phyloP scores from a whole-genome alignment of 306 rosid species.

The Vigna unguiculata region DNA sequence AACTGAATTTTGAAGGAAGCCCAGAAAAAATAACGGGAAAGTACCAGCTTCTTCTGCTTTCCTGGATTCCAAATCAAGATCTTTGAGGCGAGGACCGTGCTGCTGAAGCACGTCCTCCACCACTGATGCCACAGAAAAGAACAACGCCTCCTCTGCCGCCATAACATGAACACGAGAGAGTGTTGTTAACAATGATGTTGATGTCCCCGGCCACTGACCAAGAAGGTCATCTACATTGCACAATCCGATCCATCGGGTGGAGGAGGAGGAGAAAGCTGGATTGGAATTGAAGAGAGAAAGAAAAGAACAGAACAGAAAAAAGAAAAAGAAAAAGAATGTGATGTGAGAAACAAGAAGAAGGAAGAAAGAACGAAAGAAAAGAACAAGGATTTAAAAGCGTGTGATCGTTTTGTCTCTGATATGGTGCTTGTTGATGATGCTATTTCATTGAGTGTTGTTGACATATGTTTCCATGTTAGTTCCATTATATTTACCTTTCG shows the following conservation, averaged over 20 bases:
- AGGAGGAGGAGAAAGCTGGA: constrained; percentile 34
- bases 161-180: constrained; percentile 9
- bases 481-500: constrained; percentile 55
- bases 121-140: constrained; percentile 82
- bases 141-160: constrained; percentile 52
- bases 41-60: constrained; percentile 93
- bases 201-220: constrained; percentile 19
- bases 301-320: too few species aligned
- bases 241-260: constrained; percentile 16
- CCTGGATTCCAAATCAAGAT: constrained; percentile 82
- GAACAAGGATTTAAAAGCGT: constrained; percentile 14
- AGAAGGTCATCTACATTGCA: constrained; percentile 41
- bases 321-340: constrained; percentile 14
- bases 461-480: constrained; percentile 67
- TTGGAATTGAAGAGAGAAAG: neutral
- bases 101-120: constrained; percentile 94
- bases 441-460: constrained; percentile 47
- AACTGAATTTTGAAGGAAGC: constrained; percentile 31
- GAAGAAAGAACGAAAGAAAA: constrained; percentile 15
- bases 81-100: constrained; percentile 71
- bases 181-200: constrained; percentile 7
- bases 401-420: neutral
- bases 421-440: neutral
- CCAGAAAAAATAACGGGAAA: neutral
- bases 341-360: constrained; percentile 21